Evolutionary conservation across 129 eudicot genomes (phyloP).

Genomic region (Flaveria bidentis): DNA sequence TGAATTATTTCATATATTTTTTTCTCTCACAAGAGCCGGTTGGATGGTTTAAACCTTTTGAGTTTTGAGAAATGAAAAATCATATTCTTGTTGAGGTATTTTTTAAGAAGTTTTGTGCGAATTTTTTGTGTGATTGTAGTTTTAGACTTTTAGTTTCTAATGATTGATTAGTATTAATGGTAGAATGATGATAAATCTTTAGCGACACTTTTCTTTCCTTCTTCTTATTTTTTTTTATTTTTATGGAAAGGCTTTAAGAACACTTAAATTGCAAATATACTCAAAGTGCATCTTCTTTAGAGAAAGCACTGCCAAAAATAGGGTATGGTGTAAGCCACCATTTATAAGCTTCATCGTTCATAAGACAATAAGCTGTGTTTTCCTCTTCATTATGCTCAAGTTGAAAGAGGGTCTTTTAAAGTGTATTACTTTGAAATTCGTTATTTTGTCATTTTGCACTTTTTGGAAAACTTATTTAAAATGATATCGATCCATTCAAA

Average conservation of each 20-base stretch:
- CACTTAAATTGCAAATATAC: slow-evolving; percentile 28
- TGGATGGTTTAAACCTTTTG: neutral
- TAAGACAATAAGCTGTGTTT: slow-evolving; percentile 18
- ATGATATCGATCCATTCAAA: too few relatives aligned
- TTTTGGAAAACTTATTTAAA: too few relatives aligned
- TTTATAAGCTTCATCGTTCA: slow-evolving; percentile 3
- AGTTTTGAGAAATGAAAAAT: neutral
- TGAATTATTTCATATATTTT: neutral
- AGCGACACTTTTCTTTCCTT: slow-evolving; percentile 21
- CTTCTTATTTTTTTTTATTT: too few relatives aligned
- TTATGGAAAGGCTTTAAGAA: too few relatives aligned
- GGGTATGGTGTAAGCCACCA: slow-evolving; percentile 37
- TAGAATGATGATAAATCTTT: slow-evolving; percentile 36
- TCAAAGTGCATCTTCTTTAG: slow-evolving; percentile 37
- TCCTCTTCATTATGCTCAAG: slow-evolving; percentile 8
- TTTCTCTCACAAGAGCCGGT: neutral
- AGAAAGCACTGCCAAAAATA: slow-evolving; percentile 23
- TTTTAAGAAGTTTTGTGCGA: neutral
- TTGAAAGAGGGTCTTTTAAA: neutral
- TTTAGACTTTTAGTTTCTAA: neutral
- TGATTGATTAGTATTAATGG: slow-evolving; percentile 27
- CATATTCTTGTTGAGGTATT: neutral
- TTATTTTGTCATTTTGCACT: neutral
- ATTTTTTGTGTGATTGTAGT: neutral
- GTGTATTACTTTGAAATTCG: neutral